phyloP scores from a whole-genome alignment of 2,329 filamentous ascomycete species.

The Fusarium secorum region DNA sequence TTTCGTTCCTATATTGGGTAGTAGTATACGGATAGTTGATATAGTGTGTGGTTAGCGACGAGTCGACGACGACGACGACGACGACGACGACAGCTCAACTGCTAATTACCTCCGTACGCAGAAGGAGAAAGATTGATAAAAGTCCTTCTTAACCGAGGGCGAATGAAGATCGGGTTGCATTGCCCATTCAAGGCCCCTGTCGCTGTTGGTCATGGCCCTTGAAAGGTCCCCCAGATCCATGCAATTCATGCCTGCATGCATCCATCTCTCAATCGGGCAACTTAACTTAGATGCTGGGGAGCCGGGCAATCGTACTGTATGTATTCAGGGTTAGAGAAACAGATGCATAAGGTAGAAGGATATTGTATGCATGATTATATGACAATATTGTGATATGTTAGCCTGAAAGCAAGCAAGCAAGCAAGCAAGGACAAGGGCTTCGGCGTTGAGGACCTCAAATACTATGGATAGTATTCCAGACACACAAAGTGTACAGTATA shows the following conservation, averaged over 20 bases:
- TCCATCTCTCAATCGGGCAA: conserved; percentile 30
- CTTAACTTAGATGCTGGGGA: not conserved
- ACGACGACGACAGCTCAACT: not conserved
- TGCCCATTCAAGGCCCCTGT: not conserved
- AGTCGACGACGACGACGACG: not conserved
- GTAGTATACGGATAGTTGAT: not conserved
- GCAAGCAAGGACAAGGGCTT: not conserved
- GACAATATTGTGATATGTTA: not conserved
- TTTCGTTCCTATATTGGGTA: not conserved
- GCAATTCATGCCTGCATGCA: conserved; percentile 24
- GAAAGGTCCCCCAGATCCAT: conserved; percentile 14
- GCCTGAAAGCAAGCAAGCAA: not conserved
- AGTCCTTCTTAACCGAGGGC: not conserved
- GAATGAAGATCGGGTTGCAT: not conserved
- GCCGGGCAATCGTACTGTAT: not conserved
- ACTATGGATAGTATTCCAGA: not conserved
- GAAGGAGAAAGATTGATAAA: conserved; percentile 1
- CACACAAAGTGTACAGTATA: not conserved
- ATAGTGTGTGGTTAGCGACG: not conserved
- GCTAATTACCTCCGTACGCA: not conserved
- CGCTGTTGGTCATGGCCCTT: not conserved
- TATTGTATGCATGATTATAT: conserved; percentile 4
- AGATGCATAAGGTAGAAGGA: not conserved
- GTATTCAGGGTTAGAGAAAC: conserved; percentile 4
- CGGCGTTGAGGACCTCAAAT: not conserved